Evolutionary conservation across 1,139 yeast genomes (phyloP).

Genomic region (Kodamaea derodonti): DNA sequence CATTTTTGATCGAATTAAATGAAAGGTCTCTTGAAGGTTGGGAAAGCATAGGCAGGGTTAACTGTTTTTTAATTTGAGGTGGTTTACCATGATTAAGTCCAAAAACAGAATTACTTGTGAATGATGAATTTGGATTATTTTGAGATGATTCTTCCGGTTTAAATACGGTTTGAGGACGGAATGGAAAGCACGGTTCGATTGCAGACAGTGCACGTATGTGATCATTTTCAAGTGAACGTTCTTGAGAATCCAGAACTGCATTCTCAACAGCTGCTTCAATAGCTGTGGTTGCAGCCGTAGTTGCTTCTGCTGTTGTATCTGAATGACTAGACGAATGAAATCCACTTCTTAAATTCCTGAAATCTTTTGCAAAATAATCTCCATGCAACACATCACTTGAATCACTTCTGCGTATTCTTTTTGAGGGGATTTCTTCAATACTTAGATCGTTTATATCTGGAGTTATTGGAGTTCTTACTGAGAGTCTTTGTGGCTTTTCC

Average conservation of each 20-base stretch:
- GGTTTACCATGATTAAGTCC: slow-evolving; percentile 1
- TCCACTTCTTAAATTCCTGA: slow-evolving; percentile 2
- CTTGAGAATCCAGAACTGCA: not conserved
- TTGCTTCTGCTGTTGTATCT: slow-evolving; percentile 4
- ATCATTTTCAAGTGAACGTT: slow-evolving; percentile 4
- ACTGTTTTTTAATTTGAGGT: slow-evolving; percentile 12
- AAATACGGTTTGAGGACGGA: not conserved
- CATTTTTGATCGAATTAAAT: slow-evolving; percentile 15
- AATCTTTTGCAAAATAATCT: slow-evolving; percentile 4
- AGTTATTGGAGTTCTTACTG: too few species aligned
- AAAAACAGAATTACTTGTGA: not conserved
- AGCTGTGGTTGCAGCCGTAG: slow-evolving; percentile 2
- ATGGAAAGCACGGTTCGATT: slow-evolving; percentile 7
- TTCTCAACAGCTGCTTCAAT: slow-evolving; percentile 3
- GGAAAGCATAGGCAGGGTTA: slow-evolving; percentile 14
- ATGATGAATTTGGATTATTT: not conserved
- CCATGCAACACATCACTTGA: not conserved
- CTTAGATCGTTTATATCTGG: too few species aligned
- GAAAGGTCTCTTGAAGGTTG: slow-evolving; percentile 10
- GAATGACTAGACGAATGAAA: slow-evolving; percentile 6
- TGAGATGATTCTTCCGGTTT: not conserved
- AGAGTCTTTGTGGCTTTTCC: too few species aligned
- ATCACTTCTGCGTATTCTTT: not conserved
- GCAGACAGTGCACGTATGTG: slow-evolving; percentile 12
- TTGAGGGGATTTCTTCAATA: not conserved